phyloP scores from a whole-genome alignment of 192 early-diverging fungal genomes.

The Lunasporangiospora selenospora region DNA sequence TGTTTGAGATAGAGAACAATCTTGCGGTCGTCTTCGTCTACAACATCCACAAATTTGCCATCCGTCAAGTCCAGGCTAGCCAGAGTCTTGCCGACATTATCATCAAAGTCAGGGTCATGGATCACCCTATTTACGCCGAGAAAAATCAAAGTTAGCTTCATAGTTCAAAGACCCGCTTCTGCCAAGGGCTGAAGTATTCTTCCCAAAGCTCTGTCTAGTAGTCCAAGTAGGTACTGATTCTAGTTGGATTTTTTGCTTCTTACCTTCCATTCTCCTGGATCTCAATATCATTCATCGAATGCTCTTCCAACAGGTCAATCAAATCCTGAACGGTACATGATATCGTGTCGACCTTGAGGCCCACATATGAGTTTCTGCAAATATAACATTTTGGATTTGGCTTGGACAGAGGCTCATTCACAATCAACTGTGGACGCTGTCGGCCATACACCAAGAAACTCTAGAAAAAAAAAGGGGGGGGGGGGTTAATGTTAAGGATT shows the following conservation, averaged over 20 bases:
- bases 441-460: slow-evolving; percentile 68
- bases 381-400: slow-evolving; percentile 83
- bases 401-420: slow-evolving; percentile 64
- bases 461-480: slow-evolving; percentile 7
- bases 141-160: neutral
- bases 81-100: slow-evolving; percentile 69
- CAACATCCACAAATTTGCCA: slow-evolving; percentile 64
- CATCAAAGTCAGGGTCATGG: slow-evolving; percentile 92
- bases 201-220: no score
- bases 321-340: slow-evolving; percentile 74
- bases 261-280: slow-evolving; percentile 58
- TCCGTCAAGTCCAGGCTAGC: slow-evolving; percentile 65
- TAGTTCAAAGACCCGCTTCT: no score
- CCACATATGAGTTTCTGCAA: slow-evolving; percentile 71
- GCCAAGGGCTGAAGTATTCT: no score
- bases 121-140: slow-evolving; percentile 62
- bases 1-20: slow-evolving; percentile 37
- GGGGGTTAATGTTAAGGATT: no score
- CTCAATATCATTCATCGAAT: slow-evolving; percentile 71
- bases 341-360: slow-evolving; percentile 63
- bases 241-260: no score
- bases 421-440: slow-evolving; percentile 63
- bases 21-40: slow-evolving; percentile 61
- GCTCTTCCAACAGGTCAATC: slow-evolving; percentile 55
- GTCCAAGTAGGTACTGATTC: no score